A percentile compares a stretch with the other conserved stretches of the same genome.
These are phyloP conservation scores for Zymoseptoria pseudotritici DNA, from an alignment of 2,329 filamentous ascomycete genomes.

Conservation along the genomic window DNA sequence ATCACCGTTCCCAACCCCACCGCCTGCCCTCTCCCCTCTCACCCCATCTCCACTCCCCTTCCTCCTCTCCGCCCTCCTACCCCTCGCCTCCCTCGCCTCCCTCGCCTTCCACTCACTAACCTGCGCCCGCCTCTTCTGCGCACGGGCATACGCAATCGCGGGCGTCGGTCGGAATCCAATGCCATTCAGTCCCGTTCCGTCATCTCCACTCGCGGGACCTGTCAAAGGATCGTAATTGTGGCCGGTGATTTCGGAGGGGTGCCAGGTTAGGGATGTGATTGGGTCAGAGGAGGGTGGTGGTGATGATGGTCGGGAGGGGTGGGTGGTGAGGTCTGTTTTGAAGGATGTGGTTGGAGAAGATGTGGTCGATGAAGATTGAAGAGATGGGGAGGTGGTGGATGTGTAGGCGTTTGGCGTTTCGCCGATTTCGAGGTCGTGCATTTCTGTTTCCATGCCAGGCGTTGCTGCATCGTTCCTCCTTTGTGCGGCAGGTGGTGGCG, in stretches of 20 bases:
- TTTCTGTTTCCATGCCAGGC: background rate
- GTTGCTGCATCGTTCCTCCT: background rate
- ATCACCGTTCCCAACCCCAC: conserved; percentile 3
- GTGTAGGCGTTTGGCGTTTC: conserved; percentile 16
- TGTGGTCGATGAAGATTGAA: conserved; percentile 1
- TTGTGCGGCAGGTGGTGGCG: too few species aligned
- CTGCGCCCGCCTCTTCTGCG: conserved; percentile 51
- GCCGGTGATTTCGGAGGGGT: conserved; percentile 55
- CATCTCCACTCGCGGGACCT: conserved; percentile 46
- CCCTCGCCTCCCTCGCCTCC: conserved; percentile 52
- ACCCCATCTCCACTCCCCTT: conserved; percentile 12
- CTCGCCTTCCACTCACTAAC: conserved; percentile 52
- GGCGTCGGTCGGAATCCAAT: conserved; percentile 57
- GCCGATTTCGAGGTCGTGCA: conserved; percentile 7
- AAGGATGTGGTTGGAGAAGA: background rate
- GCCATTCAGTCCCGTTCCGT: conserved; percentile 57
- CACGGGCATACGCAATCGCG: conserved; percentile 49
- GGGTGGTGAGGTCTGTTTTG: conserved; percentile 3
- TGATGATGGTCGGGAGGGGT: conserved; percentile 1
- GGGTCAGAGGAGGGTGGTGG: conserved; percentile 1
- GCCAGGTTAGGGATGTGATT: conserved; percentile 43
- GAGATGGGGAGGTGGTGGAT: conserved; percentile 13
- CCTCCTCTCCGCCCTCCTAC: conserved; percentile 48
- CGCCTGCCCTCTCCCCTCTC: conserved; percentile 3
- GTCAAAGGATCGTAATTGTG: conserved; percentile 42